Evolutionary conservation across 148 eudicot species (phyloP).

Genomic region (Rhododendron mucronatum): DNA sequence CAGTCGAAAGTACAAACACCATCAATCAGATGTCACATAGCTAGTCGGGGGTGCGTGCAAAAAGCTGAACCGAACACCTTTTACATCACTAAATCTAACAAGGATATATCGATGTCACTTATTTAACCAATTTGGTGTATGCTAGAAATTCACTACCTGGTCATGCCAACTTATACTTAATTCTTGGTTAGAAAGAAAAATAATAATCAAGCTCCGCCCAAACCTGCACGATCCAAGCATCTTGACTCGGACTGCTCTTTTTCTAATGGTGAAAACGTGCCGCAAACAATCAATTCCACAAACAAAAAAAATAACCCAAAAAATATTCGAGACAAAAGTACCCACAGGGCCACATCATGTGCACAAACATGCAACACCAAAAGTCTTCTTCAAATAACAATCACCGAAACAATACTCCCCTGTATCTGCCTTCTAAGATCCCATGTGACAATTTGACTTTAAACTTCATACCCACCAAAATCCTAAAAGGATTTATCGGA

Average conservation of each 20-base stretch:
- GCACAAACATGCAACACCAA: neutral
- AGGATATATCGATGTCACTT: neutral
- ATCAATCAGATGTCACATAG: neutral
- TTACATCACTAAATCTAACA: neutral
- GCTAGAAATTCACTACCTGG: neutral
- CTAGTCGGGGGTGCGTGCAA: neutral
- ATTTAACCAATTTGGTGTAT: neutral
- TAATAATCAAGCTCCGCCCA: neutral
- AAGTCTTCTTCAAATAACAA: neutral
- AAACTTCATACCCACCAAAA: neutral
- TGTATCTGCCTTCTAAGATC: neutral
- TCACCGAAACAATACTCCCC: conserved; percentile 2
- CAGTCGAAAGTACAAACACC: neutral
- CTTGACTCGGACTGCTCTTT: neutral
- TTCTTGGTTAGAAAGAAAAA: neutral
- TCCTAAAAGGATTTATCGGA: neutral
- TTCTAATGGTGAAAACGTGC: neutral
- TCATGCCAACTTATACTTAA: neutral
- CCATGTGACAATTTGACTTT: conserved; percentile 7
- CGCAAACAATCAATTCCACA: neutral
- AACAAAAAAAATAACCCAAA: neutral
- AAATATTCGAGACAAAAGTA: neutral
- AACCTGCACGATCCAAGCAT: neutral
- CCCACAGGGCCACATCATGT: neutral
- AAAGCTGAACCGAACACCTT: neutral